phyloP scores from a whole-genome alignment of 108 stramenopile species.

The Hondaea fermentalgiana region DNA sequence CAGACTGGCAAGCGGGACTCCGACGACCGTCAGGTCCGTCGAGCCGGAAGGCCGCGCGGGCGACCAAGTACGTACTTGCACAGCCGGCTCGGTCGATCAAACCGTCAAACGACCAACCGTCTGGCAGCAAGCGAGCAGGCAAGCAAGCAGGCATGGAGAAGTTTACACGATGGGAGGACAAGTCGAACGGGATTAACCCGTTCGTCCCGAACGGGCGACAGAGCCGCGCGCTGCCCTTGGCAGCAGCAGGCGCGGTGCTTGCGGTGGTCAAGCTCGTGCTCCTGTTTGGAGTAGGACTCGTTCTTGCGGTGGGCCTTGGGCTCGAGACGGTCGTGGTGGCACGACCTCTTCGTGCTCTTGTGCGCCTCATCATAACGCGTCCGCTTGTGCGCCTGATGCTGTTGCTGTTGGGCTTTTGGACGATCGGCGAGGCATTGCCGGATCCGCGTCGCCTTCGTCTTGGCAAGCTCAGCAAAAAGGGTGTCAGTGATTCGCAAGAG shows the following conservation, averaged over 20 bases:
- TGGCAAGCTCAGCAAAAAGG: not conserved
- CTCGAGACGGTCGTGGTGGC: not conserved
- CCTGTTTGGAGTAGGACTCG: not conserved
- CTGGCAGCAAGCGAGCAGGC: not conserved
- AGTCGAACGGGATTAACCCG: conserved; percentile 18
- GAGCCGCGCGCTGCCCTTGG: not conserved
- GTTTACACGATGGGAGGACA: conserved; percentile 13
- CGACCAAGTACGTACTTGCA: not conserved
- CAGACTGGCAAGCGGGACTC: too few species aligned
- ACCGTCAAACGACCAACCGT: not conserved
- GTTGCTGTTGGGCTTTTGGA: not conserved
- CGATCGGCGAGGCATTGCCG: not conserved
- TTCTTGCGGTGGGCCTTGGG: not conserved
- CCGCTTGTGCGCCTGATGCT: not conserved
- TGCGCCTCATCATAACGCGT: not conserved
- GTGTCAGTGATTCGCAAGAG: not conserved
- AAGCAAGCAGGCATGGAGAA: not conserved
- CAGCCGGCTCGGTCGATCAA: not conserved
- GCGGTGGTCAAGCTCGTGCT: not conserved
- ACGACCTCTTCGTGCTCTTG: not conserved
- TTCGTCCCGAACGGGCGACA: not conserved
- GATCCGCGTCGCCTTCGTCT: not conserved
- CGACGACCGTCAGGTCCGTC: too few species aligned
- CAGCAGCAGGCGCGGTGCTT: not conserved
- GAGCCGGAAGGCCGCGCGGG: not conserved